Evolutionary conservation across 805 yeast genomes (phyloP), one percentile per base, ranked within the genome.

Genomic region (Lachancea lanzarotensis): DNA sequence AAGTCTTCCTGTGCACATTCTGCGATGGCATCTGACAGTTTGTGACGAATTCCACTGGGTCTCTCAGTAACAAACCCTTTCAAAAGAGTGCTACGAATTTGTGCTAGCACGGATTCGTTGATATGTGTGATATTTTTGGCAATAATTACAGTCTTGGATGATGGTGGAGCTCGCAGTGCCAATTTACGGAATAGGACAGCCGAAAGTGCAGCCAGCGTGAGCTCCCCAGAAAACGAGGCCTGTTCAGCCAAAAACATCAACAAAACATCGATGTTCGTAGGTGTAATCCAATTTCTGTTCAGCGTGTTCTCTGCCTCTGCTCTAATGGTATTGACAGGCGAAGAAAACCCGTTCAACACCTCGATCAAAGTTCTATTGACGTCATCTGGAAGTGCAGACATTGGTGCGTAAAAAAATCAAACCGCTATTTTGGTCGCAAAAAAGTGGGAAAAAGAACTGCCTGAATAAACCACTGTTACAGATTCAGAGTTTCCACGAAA

Each of bases 151-250:
- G 72, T 76, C 49, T 76, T 71, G 30, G 69, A 62, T 9, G 63
- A 54, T 50, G 81, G 80, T 5, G 96, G 95, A 3, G 88, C 76
- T 56, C 81, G 81, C 46, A 83, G 75, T 7, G 96, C 89, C 52
- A 88, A 76, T 58, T 96, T 79, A 63, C 98, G 76, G 63, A 93
- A 87, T 47, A 93, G 67, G 25, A 93, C 96, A 2, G 97, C 95
- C 13, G 93, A 73, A 57, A 89, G 81, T 0, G 91, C 78, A 47
- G 78, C 71, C 5, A 75, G 65, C n/a, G 75, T 70, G 38, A 80
- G 81, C 51, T 75, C 74, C n/a, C 71, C 67, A 10, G 90, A 86
- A 30, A 55, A 58, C 3, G 81, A 73, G 3, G 96, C 80, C 56
- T 83, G 90, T 60, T 84, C 85, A 3, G 96, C 89, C 40, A 91